Evolutionary conservation across 176 grass and related monocot genomes (phyloP), one percentile per base, ranked within the genome.

Genomic region (Carex littledalei): DNA sequence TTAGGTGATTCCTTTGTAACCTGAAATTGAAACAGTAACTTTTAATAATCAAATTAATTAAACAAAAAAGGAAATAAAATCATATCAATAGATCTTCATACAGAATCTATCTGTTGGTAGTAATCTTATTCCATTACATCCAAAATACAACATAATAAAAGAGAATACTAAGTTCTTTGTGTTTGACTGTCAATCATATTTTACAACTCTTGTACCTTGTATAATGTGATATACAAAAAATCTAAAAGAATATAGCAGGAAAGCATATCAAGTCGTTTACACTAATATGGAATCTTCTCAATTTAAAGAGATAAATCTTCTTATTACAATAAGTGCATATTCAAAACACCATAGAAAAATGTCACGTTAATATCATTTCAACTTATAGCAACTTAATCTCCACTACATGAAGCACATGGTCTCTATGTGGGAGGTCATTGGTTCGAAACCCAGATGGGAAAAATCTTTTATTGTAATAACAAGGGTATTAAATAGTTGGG

Each of bases 1-100:
- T 66, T 65, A 68, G 79, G 34, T 0, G 79, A 49, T 59, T 97
- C 86, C 0, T 90, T 83, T 22, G 84, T 88, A 55, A 98, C 88
- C 95, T 98, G 69, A 54, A 84, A 55, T 55, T 20, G 39, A 85
- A 41, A 24, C 41, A 58, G 0, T 5, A 9, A 2, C 8, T 79
- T 91, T 72, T 89, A 67, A 66, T 73, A 87, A 8, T 14, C 6
- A 24, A 1, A 4, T 1, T 14, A 6, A 1, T 57, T 15, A 0
- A 41, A 0, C 8, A 80, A 18, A 57, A 29, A 54, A 16, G 15
- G 4, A 41, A n/a, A 73, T 73, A 9, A 79, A 16, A 56, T 57
- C 13, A 57, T 29, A 59, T 80, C 14, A 73, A 45, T 45, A 49
- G 5, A 4, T 49, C 8, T 73, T 22, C 16, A n/a, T 45, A n/a